Conservation (phyloP, 257 asterid genomes). For the Leptodermis oblonga region DNA sequence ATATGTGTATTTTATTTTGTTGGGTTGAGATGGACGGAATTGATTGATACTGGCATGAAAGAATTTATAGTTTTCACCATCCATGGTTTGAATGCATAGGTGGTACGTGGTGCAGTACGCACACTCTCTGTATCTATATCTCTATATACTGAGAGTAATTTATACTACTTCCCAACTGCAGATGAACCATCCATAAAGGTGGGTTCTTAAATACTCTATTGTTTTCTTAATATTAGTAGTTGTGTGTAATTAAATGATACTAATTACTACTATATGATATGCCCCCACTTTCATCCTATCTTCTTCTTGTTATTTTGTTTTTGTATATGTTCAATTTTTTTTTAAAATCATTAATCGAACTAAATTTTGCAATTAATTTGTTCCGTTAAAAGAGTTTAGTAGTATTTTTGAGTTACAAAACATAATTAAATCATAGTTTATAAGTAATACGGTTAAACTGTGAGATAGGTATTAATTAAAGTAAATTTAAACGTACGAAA, state of each 20-base stretch:
- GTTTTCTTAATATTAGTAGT: neutral
- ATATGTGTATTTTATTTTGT: too few relatives aligned
- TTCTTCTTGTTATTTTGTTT: neutral
- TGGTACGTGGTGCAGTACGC: too few relatives aligned
- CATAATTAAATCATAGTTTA: too few relatives aligned
- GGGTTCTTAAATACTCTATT: neutral
- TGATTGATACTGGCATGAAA: neutral
- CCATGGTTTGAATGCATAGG: neutral
- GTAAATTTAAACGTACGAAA: too few relatives aligned
- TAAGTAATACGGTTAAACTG: too few relatives aligned
- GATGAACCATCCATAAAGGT: neutral
- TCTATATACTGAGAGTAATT: too few relatives aligned
- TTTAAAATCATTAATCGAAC: neutral
- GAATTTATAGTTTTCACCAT: slow-evolving; percentile 3
- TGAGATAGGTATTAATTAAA: too few relatives aligned
- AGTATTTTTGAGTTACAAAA: too few relatives aligned
- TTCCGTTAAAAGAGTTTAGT: too few relatives aligned
- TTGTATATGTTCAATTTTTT: neutral
- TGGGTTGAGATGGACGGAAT: too few relatives aligned
- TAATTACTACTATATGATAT: neutral
- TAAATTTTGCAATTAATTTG: too few relatives aligned
- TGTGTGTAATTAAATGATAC: neutral
- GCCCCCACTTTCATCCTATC: neutral
- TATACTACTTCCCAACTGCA: neutral
- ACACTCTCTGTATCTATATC: too few relatives aligned